A percentile compares a stretch with the other conserved stretches of the same genome.
These are phyloP conservation scores for Turritis glabra DNA, from an alignment of 345 rosid species.

Conservation along the genomic window DNA sequence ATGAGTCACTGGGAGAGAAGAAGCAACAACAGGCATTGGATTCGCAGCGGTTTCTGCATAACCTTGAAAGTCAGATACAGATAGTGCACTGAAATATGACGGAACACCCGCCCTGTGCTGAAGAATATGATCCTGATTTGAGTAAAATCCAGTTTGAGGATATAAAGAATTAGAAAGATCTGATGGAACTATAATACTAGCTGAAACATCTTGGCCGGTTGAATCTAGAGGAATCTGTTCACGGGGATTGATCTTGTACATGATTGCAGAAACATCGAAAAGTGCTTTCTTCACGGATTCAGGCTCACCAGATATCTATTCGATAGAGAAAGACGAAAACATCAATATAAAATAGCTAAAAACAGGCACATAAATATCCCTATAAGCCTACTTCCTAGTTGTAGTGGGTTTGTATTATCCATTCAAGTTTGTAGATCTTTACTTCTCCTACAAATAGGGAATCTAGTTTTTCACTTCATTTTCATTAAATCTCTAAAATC, in stretches of 20 bases:
- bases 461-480: too few species aligned
- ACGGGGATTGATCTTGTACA: slow-evolving; percentile 77
- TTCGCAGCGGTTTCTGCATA: slow-evolving; percentile 55
- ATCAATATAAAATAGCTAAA: background rate
- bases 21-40: slow-evolving; percentile 69
- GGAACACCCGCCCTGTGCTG: slow-evolving; percentile 59
- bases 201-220: slow-evolving; percentile 56
- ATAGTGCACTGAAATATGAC: slow-evolving; percentile 50
- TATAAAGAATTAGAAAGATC: slow-evolving; percentile 61
- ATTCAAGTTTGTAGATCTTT: too few species aligned
- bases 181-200: slow-evolving; percentile 76
- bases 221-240: slow-evolving; percentile 89
- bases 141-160: slow-evolving; percentile 67
- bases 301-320: slow-evolving; percentile 76
- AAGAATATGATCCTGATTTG: slow-evolving; percentile 57
- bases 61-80: slow-evolving; percentile 44
- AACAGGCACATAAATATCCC: background rate
- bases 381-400: too few species aligned
- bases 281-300: slow-evolving; percentile 82
- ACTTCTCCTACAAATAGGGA: too few species aligned
- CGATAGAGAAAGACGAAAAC: slow-evolving; percentile 7
- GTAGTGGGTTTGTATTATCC: too few species aligned
- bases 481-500: too few species aligned
- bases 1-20: slow-evolving; percentile 63
- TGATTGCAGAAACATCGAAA: slow-evolving; percentile 77